Base-by-base conservation (phyloP, 2,329 filamentous ascomycete species). In the Seiridium cupressi region DNA sequence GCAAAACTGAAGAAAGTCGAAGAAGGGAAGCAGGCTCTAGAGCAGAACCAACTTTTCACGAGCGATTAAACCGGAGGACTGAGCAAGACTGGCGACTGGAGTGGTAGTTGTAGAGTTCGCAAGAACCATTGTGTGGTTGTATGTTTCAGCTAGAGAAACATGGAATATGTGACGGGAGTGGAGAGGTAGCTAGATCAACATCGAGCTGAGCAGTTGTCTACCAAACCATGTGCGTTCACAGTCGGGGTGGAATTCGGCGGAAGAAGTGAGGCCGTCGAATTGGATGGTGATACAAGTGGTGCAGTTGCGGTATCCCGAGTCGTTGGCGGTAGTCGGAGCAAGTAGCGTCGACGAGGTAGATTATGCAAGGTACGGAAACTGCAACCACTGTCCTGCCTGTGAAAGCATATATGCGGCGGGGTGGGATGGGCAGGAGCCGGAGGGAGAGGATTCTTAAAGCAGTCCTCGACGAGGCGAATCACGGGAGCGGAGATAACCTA, bases 1-100 rank as follows among this genome's bases (percentile, higher is more conserved):
- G 71, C 66, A 51, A 70, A 72, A 75, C 74, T 74, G 72, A 70
- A 68, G 59, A 70, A 74, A 72, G 69, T 79, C 76, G 75, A 82
- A 76, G 70, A 70, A 7, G 69, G 71, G 66, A 70, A 72, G 71
- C 65, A 65, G 69, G 71, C 67, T 74, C 73, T 82, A 84, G 73
- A 79, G 73, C 70, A 73, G 62, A 59, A 65, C 76, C 73, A 75
- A 76, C 72, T 78, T 79, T 81, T 80, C 79, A 83, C 79, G 73
- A 78, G 79, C 73, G 79, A 84, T 79, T 73, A 79, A 74, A 84
- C 83, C 82, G 83, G 83, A 79, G 72, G 81, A 85, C 84, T 77
- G 79, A 77, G 79, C 82, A 76, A 79, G 82, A 83, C 84, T 78
- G 82, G 81, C 84, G 84, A 88, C 85, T 87, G 84, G 81, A 78